phyloP scores from a whole-genome alignment of 1,139 yeast species.

The Geotrichum fermentans region DNA sequence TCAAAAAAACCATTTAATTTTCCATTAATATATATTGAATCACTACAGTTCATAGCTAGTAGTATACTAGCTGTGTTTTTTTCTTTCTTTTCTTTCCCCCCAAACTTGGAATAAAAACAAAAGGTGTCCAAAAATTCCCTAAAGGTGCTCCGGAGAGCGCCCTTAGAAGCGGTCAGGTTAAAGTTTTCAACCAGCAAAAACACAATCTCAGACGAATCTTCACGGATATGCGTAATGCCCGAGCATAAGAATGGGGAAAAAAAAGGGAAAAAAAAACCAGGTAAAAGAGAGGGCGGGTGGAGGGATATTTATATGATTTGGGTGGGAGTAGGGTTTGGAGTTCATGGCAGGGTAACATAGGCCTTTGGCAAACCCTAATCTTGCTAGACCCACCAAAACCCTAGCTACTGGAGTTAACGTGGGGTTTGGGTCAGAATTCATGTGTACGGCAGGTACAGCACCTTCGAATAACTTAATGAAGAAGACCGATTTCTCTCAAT shows the following conservation, averaged over 20 bases:
- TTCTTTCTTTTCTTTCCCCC: neutral
- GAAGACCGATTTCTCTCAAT: no score
- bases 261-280: constrained; percentile 24
- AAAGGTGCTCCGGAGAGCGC: constrained; percentile 35
- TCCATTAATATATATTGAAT: neutral
- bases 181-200: constrained; percentile 99
- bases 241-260: constrained; percentile 90
- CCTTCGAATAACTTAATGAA: no score
- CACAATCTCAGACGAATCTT: constrained; percentile 99
- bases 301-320: constrained; percentile 5
- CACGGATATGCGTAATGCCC: constrained; percentile 99
- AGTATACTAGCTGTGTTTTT: neutral
- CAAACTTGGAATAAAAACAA: constrained; percentile 11
- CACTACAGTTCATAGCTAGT: neutral
- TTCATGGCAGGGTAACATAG: no score
- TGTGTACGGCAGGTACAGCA: no score
- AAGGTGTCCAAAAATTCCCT: constrained; percentile 74
- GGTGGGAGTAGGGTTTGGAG: neutral
- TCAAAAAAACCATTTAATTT: no score
- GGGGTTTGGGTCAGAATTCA: no score
- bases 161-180: constrained; percentile 95
- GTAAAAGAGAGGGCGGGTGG: constrained; percentile 1
- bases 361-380: no score
- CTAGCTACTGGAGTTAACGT: neutral
- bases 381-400: no score